phyloP scores from a whole-genome alignment of 768 basidiomycete species.

The Lyophyllum semitale region DNA sequence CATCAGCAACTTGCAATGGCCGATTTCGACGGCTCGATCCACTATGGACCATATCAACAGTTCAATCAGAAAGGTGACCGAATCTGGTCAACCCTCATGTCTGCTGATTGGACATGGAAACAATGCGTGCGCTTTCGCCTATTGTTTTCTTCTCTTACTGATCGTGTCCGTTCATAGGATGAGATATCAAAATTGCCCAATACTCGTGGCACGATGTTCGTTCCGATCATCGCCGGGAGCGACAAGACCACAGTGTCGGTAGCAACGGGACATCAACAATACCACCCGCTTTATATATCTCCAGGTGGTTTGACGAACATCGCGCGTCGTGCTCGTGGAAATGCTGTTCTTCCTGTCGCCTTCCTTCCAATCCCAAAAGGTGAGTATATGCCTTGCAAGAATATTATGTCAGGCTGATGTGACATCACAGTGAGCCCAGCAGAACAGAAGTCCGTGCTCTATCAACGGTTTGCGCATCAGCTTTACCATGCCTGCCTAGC shows the following conservation, averaged over 20 bases:
- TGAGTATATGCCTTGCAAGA: not conserved
- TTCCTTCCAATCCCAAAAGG: conserved; percentile 14
- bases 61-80: conserved; percentile 19
- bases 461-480: conserved; percentile 18
- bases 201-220: conserved; percentile 29
- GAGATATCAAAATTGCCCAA: not conserved
- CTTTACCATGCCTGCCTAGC: conserved; percentile 24
- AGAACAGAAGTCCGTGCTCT: conserved; percentile 1
- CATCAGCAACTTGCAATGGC: conserved; percentile 23
- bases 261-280: conserved; percentile 36
- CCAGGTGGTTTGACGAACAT: conserved; percentile 33
- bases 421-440: not conserved
- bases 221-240: conserved; percentile 36
- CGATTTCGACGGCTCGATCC: conserved; percentile 21
- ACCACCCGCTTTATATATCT: conserved; percentile 34
- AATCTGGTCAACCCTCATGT: conserved; percentile 34
- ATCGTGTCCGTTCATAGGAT: not conserved
- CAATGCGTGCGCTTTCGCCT: conserved; percentile 30
- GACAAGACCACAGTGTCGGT: conserved; percentile 41
- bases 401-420: not conserved
- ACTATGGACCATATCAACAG: conserved; percentile 25
- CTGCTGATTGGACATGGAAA: conserved; percentile 34
- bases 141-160: not conserved
- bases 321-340: conserved; percentile 30
- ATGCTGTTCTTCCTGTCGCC: conserved; percentile 20